Evolutionary conservation across 768 basidiomycete species (phyloP).

Genomic region (Gymnopilus junonius): DNA sequence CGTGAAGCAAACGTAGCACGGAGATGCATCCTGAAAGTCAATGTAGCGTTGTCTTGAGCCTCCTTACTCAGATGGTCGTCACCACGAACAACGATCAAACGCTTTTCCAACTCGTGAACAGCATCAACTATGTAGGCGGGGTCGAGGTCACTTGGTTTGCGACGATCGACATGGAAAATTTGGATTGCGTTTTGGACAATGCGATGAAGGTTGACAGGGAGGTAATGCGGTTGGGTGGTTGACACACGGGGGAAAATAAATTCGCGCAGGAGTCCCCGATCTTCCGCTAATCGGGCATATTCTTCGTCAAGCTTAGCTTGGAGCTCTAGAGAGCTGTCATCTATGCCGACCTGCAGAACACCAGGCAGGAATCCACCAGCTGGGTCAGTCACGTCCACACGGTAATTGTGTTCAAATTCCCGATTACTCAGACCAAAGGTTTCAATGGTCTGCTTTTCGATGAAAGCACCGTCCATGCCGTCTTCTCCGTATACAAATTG

Average conservation of each 20-base stretch:
- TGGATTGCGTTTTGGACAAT: constrained; percentile 95
- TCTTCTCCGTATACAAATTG: constrained; percentile 99
- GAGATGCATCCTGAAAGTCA: constrained; percentile 93
- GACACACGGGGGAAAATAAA: constrained; percentile 85
- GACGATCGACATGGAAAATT: constrained; percentile 95
- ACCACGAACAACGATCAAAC: constrained; percentile 88
- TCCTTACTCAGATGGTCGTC: constrained; percentile 74
- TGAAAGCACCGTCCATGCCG: constrained; percentile 98
- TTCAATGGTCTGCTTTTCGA: constrained; percentile 94
- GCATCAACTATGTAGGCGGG: constrained; percentile 86
- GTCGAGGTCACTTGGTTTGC: constrained; percentile 91
- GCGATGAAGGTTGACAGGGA: constrained; percentile 94
- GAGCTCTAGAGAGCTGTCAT: constrained; percentile 80
- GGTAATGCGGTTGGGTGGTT: constrained; percentile 75
- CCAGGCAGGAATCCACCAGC: constrained; percentile 79
- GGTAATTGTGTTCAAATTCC: constrained; percentile 89
- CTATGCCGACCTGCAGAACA: constrained; percentile 85
- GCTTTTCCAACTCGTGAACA: constrained; percentile 72
- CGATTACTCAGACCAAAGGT: constrained; percentile 82
- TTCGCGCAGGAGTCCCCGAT: constrained; percentile 77
- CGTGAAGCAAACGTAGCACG: constrained; percentile 88
- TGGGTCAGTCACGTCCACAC: constrained; percentile 92
- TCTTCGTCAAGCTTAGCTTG: constrained; percentile 84
- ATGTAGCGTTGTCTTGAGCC: constrained; percentile 86
- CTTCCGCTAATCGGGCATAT: constrained; percentile 61